Evolutionary conservation across 371 early-diverging fungal species (phyloP).

Genomic region (Mucor mucedo): DNA sequence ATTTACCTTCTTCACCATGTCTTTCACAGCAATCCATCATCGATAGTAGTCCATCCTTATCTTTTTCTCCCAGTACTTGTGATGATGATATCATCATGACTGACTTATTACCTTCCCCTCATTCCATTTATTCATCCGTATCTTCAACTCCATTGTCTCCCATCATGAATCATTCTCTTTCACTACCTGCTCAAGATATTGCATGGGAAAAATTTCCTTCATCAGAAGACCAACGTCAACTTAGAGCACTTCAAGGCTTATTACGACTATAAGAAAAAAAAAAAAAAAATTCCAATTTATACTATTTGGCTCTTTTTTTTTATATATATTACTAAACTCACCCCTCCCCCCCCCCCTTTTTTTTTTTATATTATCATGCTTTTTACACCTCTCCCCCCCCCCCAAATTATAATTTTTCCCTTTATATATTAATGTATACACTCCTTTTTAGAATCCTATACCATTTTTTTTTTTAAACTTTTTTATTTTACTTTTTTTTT

Average conservation of each 20-base stretch:
- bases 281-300: neutral
- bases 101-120: constrained; percentile 19
- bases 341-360: neutral
- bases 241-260: constrained; percentile 42
- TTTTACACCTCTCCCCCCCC: constrained; percentile 9
- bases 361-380: neutral
- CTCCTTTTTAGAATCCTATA: neutral
- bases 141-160: constrained; percentile 1
- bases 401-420: constrained; percentile 4
- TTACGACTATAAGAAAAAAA: constrained; percentile 29
- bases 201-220: constrained; percentile 49
- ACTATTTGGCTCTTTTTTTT: neutral
- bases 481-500: constrained; percentile 8
- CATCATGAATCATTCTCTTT: neutral
- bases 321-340: neutral
- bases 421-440: neutral
- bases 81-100: constrained; percentile 19
- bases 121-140: constrained; percentile 9
- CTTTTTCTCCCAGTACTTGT: constrained; percentile 15
- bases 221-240: constrained; percentile 55
- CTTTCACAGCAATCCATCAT: constrained; percentile 8
- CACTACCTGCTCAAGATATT: constrained; percentile 49
- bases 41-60: constrained; percentile 15
- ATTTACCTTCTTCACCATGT: constrained; percentile 13
- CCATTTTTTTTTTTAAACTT: constrained; percentile 1